Base-by-base conservation (phyloP, 768 basidiomycete genomes). In the Cystofilobasidium macerans region DNA sequence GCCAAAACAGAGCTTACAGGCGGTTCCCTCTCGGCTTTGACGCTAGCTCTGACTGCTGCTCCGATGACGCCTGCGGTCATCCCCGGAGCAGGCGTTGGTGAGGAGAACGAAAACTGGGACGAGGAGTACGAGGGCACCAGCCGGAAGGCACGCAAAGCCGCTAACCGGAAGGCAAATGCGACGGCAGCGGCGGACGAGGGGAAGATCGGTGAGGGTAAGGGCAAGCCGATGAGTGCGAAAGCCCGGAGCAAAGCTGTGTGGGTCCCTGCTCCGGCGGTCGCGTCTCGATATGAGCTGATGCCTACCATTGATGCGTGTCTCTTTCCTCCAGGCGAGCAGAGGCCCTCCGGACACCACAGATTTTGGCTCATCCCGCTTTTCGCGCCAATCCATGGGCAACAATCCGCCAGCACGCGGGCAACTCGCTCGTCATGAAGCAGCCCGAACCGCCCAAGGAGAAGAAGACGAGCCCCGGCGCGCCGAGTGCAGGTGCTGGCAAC, bases 211-310 rank as follows among this genome's bases (percentile, higher is more conserved):
- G 40, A 51, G 33, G 60, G 66, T 22, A 62, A 68, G 47, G 54
- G 47, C 26, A 62, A 57, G 35, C 47, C 28, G 42, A 35, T 68
- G 66, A 68, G 33, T 22, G 61, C 53, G 22, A 68, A 62, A 47
- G 40, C 42, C 40, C 38, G 60, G 40, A 33, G 57, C 30, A 20
- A 56, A 11, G 61, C 60, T 48, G 56, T 68, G 60, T 68, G 47
- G 51, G 60, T 61, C 59, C 9, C 81, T 70, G 85, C 73, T 82
- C 86, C 57, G 86, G 72, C 66, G 81, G 82, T 73, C 87, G 87
- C 70, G 87, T 84, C 89, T 93, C 61, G 22, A 43, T 3, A 12
- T 26, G 5, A 35, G 36, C 28, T 12, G 0, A 26, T 13, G 35
- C 62, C 56, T 30, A 26, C 8, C 53, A 16, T 33, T 35, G 38